Base-by-base conservation (phyloP, 2,329 filamentous ascomycete species). In the Tolypocladium sp. region DNA sequence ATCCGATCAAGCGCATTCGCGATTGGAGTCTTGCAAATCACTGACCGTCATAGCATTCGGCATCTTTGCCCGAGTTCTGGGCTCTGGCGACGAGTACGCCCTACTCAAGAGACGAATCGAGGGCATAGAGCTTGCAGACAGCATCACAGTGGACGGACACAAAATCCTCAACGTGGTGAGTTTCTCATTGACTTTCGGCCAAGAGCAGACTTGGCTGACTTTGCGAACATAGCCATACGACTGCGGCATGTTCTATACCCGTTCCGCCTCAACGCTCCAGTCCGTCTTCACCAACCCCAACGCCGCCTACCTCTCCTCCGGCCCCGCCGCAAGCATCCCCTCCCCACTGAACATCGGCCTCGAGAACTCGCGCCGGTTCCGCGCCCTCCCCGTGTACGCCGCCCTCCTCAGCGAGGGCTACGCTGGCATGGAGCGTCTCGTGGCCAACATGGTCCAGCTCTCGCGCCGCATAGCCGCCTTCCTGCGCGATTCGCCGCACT, bases 321-420 rank as follows among this genome's bases (percentile, higher is more conserved):
- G 73, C 25, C 70, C 72, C 20, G 66, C 67, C 3, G 69, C 60
- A 62, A 68, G 55, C 67, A 88, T 94, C 62, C 85, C 87, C n/a
- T 92, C 89, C 4, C 92, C 92, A 0, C 77, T 96, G 20, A 93
- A 96, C 72, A 84, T 94, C 59, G 91, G 92, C 25, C 78, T 97
- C 25, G 92, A 97, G 67, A 97, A 97, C 73, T 96, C 92, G 2
- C 85, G 92, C 44, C 87, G 92, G 7, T 96, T 97, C 77, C 85
- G 93, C 57, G 92, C 92, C 0, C 77, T 97, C n/a, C 92, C 93
- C 0, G 89, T 91, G 10, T 97, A 97, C 69, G 87, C 91, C 13
- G 89, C 87, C 0, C 80, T 97, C 2, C 71, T 88, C 25, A 87
- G 88, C 54, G 88, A 94, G 66, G 93, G 93, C 0, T 78, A 79